Evolutionary conservation across 441 rosid genomes (phyloP), one percentile per base, ranked within the genome.

Genomic region (Geranium incanum): DNA sequence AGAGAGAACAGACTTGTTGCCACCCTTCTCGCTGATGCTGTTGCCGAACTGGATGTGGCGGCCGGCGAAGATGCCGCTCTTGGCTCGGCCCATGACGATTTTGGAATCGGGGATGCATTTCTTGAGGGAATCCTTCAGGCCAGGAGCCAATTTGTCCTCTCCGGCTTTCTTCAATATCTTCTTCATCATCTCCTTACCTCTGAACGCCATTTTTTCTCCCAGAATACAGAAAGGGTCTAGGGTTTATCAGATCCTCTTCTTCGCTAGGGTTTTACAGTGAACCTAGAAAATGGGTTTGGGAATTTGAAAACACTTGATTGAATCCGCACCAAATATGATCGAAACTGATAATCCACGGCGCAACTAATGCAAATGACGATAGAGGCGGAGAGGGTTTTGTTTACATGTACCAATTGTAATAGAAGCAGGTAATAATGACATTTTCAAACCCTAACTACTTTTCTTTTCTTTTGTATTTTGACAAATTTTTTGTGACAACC

Each of bases 31-130:
- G 71, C 99, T 92, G 78, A 90, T 74, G 1, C 80, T 86, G 74
- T 92, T 90, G 19, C 97, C 99, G 80, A 86, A 94, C 73, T 87
- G 94, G 81, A 94, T 90, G 78, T 92, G 99, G 66, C 92, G 90
- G 69, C 97, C 95, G 6, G 97, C 97, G 82, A 68, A 95, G 55
- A 95, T 84, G 52, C 99, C 96, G 57, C 95, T 91, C 67, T 92
- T 84, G 81, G 97, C 96, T 60, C 96, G 84, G 64, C 82, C 80
- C 97, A 92, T 95, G 63, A 92, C 86, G 76, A 95, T 70, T 81
- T 86, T 85, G 79, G 79, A 67, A 73, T 92, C 85, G 1, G 97
- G 99, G 3, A 90, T 83, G 80, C 83, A 84, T 72, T 85, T 89
- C 79, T 85, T 80, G 37, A 94, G 86, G 39, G 89, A 77, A 36